Evolutionary conservation across 768 basidiomycete species (phyloP), one percentile per base, ranked within the genome.

Genomic region (Obba rivulosa): DNA sequence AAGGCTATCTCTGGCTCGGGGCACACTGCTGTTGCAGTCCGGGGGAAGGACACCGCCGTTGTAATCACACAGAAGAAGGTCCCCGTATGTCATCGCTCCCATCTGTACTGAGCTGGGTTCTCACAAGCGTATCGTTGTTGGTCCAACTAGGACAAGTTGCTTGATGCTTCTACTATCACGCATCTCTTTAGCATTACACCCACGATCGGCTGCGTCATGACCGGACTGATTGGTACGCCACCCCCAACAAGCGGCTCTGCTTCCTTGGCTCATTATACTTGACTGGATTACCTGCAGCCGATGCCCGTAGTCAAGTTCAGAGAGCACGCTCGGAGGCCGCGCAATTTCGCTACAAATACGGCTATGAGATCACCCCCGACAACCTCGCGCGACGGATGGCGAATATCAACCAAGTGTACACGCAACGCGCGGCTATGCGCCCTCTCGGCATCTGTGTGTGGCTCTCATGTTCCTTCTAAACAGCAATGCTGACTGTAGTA

Each of bases 51-150:
- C 58, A 95, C 93, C 4, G 78, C 87, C 4, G 93, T 98, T 8
- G 88, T 97, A 36, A 93, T 99, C 59, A 97, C 95, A 18, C 96
- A 98, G 73, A 92, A 92, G 73, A 98, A 98, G 75, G 87, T 99
- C 34, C 92, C 96, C 22, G 95, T 97, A 61, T 57, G 90, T 79
- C 21, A 17, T 47, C 14, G 24, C 10, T 18, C 45, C 17, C 41
- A 14, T 44, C 31, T 20, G 28, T 38, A 13, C 17, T 3, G 21
- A 13, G 34, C 41, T 8, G 22, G 16, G 13, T 13, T 31, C 34
- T 36, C 36, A 43, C 28, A 38, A 37, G n/a, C 42, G 24, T 31
- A 23, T 8, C 16, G 13, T 16, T 3, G 43, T 41, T 17, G 46
- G 13, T 36, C 17, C 39, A 37, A 45, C 21, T 57, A 98, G 95